Conservation (phyloP, 176 grass and related monocot species). For the Phragmites australis region DNA sequence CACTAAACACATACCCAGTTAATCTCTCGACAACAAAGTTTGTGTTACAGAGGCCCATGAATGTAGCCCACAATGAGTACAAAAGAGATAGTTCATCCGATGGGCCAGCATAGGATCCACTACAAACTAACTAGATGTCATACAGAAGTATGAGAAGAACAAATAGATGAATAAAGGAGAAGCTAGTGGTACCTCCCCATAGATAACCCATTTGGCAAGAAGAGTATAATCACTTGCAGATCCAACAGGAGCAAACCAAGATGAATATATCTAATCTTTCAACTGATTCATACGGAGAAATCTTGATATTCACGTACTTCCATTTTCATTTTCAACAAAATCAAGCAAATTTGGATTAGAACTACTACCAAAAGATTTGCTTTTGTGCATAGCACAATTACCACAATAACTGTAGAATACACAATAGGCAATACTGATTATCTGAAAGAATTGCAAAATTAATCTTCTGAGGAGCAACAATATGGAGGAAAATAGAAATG, state of each 20-base stretch:
- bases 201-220: constrained; percentile 93
- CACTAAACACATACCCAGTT: constrained; percentile 65
- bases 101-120: constrained; percentile 63
- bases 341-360: constrained; percentile 49
- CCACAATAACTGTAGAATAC: constrained; percentile 93
- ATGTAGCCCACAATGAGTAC: constrained; percentile 95
- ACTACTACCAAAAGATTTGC: constrained; percentile 54
- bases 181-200: constrained; percentile 68
- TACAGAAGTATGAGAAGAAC: constrained; percentile 9
- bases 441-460: constrained; percentile 51
- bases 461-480: constrained; percentile 6
- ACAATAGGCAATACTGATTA: constrained; percentile 93
- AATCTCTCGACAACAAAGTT: constrained; percentile 97
- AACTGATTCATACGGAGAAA: constrained; percentile 80
- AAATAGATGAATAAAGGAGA: constrained; percentile 19
- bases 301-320: constrained; percentile 74
- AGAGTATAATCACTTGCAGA: constrained; percentile 92
- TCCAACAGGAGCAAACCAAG: constrained; percentile 93
- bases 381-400: constrained; percentile 73
- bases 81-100: constrained; percentile 95
- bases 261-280: constrained; percentile 94
- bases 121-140: constrained; percentile 82
- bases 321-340: constrained; percentile 64
- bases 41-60: constrained; percentile 84
- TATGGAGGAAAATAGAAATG: background rate